Evolutionary conservation across 768 basidiomycete genomes (phyloP).

Genomic region (Leccinellum albellum): DNA sequence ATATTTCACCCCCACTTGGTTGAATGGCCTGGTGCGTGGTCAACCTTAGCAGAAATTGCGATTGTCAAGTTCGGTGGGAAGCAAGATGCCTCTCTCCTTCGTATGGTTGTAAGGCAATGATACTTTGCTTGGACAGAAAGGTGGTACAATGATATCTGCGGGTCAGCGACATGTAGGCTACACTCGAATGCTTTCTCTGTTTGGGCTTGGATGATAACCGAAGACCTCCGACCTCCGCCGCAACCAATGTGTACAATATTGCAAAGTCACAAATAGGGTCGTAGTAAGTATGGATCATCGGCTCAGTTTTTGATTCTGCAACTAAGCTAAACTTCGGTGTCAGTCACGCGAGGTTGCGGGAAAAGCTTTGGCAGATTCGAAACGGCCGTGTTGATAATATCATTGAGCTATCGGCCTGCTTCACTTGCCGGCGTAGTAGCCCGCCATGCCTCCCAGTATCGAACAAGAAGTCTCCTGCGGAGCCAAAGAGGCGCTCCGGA

Average conservation of each 20-base stretch:
- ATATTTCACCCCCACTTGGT: background rate
- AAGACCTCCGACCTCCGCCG: background rate
- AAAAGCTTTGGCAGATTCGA: background rate
- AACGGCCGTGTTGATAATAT: background rate
- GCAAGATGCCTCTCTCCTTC: background rate
- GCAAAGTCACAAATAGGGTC: too few species aligned
- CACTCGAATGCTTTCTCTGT: background rate
- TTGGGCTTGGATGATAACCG: background rate
- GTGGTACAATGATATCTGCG: background rate
- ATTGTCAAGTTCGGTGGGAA: background rate
- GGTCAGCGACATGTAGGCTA: background rate
- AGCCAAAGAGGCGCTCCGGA: background rate
- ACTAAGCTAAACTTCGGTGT: background rate
- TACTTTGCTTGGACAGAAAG: background rate
- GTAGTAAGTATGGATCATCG: background rate
- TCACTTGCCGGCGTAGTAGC: background rate
- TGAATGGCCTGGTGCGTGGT: background rate
- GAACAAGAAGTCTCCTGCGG: background rate
- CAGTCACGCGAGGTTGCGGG: background rate
- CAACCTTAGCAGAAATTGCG: background rate
- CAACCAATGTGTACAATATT: too few species aligned
- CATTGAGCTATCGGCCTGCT: background rate
- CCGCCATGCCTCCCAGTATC: background rate
- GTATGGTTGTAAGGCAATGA: background rate
- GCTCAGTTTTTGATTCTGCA: background rate